A percentile compares a stretch with the other conserved stretches of the same genome.
Evolutionary conservation across 2,329 filamentous ascomycete genomes (phyloP).

Genomic region (Verticillium albo-atrum): DNA sequence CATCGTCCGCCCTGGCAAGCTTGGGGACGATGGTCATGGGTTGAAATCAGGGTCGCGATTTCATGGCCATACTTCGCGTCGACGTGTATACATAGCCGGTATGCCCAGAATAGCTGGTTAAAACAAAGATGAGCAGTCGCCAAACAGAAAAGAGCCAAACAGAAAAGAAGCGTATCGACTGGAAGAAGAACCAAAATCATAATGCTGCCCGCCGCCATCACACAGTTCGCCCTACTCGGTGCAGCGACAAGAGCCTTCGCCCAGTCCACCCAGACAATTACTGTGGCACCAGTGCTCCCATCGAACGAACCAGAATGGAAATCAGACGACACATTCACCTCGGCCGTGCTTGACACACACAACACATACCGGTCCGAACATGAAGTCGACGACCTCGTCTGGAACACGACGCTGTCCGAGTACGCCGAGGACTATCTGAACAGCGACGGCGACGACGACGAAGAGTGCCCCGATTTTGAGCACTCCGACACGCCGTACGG

Average conservation of each 20-base stretch:
- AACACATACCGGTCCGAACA: conserved; percentile 63
- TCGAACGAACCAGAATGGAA: conserved; percentile 23
- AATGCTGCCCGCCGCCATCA: background rate
- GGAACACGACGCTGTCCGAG: conserved; percentile 60
- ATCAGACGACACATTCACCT: conserved; percentile 33
- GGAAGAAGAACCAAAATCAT: no score
- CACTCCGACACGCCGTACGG: conserved; percentile 60
- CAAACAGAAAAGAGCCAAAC: background rate
- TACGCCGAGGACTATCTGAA: conserved; percentile 49
- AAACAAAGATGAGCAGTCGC: background rate
- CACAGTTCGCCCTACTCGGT: background rate
- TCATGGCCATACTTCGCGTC: background rate
- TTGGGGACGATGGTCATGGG: background rate
- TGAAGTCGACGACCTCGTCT: conserved; percentile 52
- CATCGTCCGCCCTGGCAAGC: background rate
- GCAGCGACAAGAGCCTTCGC: background rate
- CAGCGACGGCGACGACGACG: conserved; percentile 15
- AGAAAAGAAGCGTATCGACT: no score
- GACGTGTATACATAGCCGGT: background rate
- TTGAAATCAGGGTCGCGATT: background rate
- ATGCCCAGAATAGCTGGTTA: no score
- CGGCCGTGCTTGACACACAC: conserved; percentile 59
- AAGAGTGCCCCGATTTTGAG: conserved; percentile 36
- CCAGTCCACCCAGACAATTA: background rate
- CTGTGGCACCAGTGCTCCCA: background rate